Conservation (phyloP, 306 rosid species). For the Spatholobus suberectus region DNA sequence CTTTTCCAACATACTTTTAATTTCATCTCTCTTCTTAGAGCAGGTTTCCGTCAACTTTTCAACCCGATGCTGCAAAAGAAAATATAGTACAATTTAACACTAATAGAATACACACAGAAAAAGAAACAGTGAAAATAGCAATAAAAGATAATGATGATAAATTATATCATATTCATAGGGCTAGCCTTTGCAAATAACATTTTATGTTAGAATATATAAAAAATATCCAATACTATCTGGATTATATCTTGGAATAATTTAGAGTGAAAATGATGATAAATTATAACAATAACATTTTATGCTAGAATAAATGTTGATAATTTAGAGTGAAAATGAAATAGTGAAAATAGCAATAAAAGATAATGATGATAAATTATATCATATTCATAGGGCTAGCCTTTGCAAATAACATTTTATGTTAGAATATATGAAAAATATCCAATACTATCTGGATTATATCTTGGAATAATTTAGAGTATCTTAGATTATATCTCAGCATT, state of each 20-base stretch:
- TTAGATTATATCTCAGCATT: no score
- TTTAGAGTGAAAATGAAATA: conserved; percentile 5
- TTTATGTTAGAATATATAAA: not conserved
- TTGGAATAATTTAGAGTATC: no score
- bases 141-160: not conserved
- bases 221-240: not conserved
- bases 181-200: conserved; percentile 13
- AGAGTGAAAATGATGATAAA: no score
- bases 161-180: not conserved
- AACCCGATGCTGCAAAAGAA: conserved; percentile 54
- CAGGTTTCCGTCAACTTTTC: conserved; percentile 55
- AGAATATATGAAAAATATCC: not conserved
- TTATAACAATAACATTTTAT: no score
- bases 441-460: no score
- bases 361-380: not conserved
- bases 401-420: not conserved
- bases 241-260: no score
- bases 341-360: not conserved
- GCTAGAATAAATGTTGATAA: no score
- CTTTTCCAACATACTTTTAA: conserved; percentile 65
- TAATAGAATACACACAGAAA: not conserved
- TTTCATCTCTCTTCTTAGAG: conserved; percentile 60
- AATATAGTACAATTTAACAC: conserved; percentile 25
- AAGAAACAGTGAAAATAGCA: conserved; percentile 3
- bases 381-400: not conserved